Evolutionary conservation across 129 eudicot genomes (phyloP), one percentile per base, ranked within the genome.

Genomic region (Sambucus nigra): DNA sequence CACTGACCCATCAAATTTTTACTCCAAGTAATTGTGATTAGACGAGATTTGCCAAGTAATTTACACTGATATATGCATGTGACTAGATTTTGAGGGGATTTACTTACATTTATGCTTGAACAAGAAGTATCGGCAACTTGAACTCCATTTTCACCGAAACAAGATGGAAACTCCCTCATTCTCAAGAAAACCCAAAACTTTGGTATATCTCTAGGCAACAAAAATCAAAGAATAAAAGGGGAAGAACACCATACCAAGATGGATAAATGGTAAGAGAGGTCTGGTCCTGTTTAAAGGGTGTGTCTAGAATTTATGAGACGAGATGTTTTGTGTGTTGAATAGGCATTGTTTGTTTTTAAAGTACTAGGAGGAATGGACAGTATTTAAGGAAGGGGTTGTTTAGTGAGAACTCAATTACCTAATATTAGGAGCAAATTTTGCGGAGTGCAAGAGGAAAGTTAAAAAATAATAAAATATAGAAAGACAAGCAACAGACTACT

Each of bases 101-200:
- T 86, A 68, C 64, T 70, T 39, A 62, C 70, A 53, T 10, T 7
- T 16, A 42, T 54, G 69, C 60, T 82, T 28, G 88, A 82, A 60
- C 94, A 76, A 21, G 94, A 87, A 63, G 88, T 79, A 69, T 87
- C 96, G 19, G 88, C 83, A 45, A 87, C 82, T 55, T 82, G 88
- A 42, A 87, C 88, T 2, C 94, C 96, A 66, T 82, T 87, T 53
- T 87, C 94, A 28, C 79, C 81, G 61, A 87, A 82, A 69, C 94
- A 87, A 65, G 96, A 82, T 5, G 88, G 85, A 53, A 77, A 82
- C 56, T 87, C 94, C 66, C 89, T 87, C 96, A 87, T 86, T 21
- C 65, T 65, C 16, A 9, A 13, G n/a, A 14, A 38, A 39, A 57
- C 1, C 5, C 7, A 24, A 51, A 51, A 6, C 21, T 24, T 25